Evolutionary conservation across 2,329 filamentous ascomycete species (phyloP).

Genomic region (Epichloe sp.): DNA sequence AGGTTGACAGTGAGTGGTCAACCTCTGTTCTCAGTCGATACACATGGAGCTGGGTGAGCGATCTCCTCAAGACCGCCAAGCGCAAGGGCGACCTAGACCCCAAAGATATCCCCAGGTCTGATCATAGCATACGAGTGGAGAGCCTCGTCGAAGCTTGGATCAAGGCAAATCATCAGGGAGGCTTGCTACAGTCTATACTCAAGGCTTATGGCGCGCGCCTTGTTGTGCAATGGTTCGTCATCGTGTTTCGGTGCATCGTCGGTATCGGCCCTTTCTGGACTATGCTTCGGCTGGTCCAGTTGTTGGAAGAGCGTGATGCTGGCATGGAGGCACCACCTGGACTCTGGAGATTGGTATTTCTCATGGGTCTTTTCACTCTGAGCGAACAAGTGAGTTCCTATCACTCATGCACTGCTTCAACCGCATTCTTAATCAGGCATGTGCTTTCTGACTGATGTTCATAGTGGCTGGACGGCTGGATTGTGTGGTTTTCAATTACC

Average conservation of each 20-base stretch:
- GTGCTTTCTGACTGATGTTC: slow-evolving; percentile 4
- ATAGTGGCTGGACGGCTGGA: slow-evolving; percentile 48
- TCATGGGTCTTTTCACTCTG: slow-evolving; percentile 47
- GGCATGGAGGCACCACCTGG: slow-evolving; percentile 34
- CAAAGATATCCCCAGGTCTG: slow-evolving; percentile 47
- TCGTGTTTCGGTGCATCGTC: slow-evolving; percentile 39
- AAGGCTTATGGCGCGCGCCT: slow-evolving; percentile 43
- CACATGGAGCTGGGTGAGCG: slow-evolving; percentile 51
- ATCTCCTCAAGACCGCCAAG: slow-evolving; percentile 39
- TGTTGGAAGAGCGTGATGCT: slow-evolving; percentile 42
- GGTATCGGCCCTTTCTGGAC: slow-evolving; percentile 59
- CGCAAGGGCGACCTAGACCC: slow-evolving; percentile 48
- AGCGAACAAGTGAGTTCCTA: slow-evolving; percentile 27
- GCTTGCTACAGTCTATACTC: slow-evolving; percentile 48
- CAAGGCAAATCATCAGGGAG: slow-evolving; percentile 28
- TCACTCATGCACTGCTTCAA: neutral
- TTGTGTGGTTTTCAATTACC: slow-evolving; percentile 54
- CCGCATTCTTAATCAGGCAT: neutral
- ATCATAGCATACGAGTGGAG: slow-evolving; percentile 38
- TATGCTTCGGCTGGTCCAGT: slow-evolving; percentile 50
- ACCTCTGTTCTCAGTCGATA: slow-evolving; percentile 46
- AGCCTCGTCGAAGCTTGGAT: slow-evolving; percentile 39
- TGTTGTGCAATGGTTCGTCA: slow-evolving; percentile 44
- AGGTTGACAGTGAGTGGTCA: slow-evolving; percentile 52
- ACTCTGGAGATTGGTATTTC: slow-evolving; percentile 56